phyloP scores from a whole-genome alignment of 2,329 filamentous ascomycete species.

The Aspergillus quadricinctus region DNA sequence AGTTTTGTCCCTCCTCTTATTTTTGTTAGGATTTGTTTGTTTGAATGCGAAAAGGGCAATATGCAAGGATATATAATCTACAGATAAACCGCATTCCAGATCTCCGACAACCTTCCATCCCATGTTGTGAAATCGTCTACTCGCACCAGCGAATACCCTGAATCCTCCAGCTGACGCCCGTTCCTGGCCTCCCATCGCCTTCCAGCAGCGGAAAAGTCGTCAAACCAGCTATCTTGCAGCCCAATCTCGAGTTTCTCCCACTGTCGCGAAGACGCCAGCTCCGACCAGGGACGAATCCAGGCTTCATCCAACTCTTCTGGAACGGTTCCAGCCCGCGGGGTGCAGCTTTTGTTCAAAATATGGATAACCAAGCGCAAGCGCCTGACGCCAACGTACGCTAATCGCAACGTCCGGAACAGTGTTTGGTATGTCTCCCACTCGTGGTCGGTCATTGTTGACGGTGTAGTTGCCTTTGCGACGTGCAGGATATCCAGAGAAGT shows the following conservation, averaged over 20 bases:
- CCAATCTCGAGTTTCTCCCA: slow-evolving; percentile 3
- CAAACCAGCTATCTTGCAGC: slow-evolving; percentile 2
- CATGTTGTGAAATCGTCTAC: slow-evolving; percentile 4
- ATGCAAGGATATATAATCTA: neutral
- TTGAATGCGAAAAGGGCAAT: neutral
- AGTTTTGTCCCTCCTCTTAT: neutral
- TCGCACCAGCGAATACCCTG: neutral
- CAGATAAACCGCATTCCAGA: slow-evolving; percentile 2
- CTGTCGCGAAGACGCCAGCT: neutral
- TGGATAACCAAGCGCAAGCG: slow-evolving; percentile 1
- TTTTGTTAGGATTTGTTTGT: neutral
- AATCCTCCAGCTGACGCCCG: neutral
- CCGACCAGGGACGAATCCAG: slow-evolving; percentile 2
- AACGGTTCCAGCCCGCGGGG: slow-evolving; percentile 2
- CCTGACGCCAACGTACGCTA: neutral
- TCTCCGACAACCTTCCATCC: slow-evolving; percentile 3
- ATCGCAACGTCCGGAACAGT: neutral
- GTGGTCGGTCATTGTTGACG: slow-evolving; percentile 1
- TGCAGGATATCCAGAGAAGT: slow-evolving; percentile 1
- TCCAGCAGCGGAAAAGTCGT: neutral
- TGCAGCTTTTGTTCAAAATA: slow-evolving; percentile 2
- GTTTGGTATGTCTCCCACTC: slow-evolving; percentile 1
- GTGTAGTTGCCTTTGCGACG: neutral
- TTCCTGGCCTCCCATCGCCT: neutral
- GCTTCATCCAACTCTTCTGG: slow-evolving; percentile 1